phyloP scores from a whole-genome alignment of 257 asterid genomes.

The Voacanga thouarsii region DNA sequence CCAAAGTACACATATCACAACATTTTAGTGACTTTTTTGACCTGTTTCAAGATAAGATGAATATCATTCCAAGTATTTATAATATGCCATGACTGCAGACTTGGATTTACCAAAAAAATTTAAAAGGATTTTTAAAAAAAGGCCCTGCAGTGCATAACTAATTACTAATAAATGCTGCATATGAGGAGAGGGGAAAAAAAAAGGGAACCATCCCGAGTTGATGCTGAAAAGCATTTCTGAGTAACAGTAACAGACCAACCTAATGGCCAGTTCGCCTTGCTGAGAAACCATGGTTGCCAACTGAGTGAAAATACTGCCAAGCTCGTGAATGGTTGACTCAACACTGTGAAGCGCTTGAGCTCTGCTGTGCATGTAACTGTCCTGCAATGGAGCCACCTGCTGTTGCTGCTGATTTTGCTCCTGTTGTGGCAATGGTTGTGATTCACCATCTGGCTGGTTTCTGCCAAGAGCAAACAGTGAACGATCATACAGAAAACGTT shows the following conservation, averaged over 20 bases:
- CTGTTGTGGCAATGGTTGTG: slow-evolving; percentile 78
- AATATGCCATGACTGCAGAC: not conserved
- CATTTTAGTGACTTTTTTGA: not conserved
- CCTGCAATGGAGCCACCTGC: slow-evolving; percentile 75
- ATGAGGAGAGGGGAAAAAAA: too few relatives aligned
- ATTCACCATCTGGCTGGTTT: slow-evolving; percentile 24
- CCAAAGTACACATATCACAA: not conserved
- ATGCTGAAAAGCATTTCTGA: too few relatives aligned
- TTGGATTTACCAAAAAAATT: not conserved
- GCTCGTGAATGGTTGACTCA: slow-evolving; percentile 82
- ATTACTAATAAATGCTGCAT: not conserved
- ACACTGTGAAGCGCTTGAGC: slow-evolving; percentile 80
- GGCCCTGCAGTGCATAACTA: not conserved
- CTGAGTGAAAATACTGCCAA: slow-evolving; percentile 78
- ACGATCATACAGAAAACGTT: not conserved
- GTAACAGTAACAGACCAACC: slow-evolving; percentile 31
- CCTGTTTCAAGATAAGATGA: not conserved
- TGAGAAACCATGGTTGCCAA: slow-evolving; percentile 89
- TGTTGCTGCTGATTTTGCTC: slow-evolving; percentile 81
- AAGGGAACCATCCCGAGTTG: not conserved
- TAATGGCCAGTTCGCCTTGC: slow-evolving; percentile 86
- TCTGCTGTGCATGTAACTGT: slow-evolving; percentile 55
- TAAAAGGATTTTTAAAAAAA: not conserved
- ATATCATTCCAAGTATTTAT: not conserved
- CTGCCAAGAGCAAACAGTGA: not conserved